Base-by-base conservation (phyloP, 306 rosid genomes). In the Quercus wislizeni region DNA sequence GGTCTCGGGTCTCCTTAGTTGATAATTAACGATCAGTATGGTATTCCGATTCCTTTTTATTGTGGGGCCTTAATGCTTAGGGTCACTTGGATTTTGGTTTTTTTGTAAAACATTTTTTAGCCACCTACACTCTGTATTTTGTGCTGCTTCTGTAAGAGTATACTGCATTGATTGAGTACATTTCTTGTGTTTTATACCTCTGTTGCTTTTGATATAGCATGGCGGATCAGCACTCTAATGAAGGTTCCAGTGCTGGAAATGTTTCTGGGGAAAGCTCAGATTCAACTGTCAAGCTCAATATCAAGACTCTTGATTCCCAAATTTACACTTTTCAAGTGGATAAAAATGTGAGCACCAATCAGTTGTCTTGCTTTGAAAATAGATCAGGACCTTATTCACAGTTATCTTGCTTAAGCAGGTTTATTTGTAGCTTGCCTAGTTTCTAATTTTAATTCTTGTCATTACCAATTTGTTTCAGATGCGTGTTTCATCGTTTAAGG, bases 221-320 rank as follows among this genome's bases (percentile, higher is more conserved):
- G 99, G 97, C 84, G n/a, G 86, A 77, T 82, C 91, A 88, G 83
- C 41, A 76, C 80, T 88, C 88, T 35, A 80, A 84, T 28, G 96
- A 90, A 85, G 94, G 91, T 71, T 79, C 96, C 71, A 89, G 90
- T 84, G 28, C 83, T 62, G 76, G 88, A 83, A 85, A 69, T 69
- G 54, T 81, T 81, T 71, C 89, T 5, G 81, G 85, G 64, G 90
- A 89, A 69, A 52, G 81, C 76, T 88, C 91, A 33, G 92, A 89
- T 87, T 90, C 94, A 52, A 85, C 80, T 78, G 87, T 96, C 82
- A 84, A 91, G 81, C 93, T 96, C 80, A 96, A 93, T 76, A 86
- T 96, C 80, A 96, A 96, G 91, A 96, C 99, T 74, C 83, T 96
- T 31, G 96, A 96, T 73, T 96, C 99, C 67, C 87, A 84, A 76